Conservation (phyloP, 306 rosid genomes). For the Cucurbita ficifolia region DNA sequence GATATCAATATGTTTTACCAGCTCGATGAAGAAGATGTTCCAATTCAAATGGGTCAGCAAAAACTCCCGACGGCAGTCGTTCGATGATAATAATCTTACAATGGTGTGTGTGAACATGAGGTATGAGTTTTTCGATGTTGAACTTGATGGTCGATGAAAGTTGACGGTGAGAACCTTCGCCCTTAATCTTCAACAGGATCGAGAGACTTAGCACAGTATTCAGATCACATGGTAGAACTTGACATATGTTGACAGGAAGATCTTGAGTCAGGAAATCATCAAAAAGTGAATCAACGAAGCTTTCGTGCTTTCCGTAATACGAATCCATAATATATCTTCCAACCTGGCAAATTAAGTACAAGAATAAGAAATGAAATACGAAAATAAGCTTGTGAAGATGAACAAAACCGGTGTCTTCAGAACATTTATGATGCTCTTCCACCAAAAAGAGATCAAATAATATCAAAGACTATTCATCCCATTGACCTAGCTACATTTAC, state of each 20-base stretch:
- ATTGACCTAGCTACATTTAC: background rate
- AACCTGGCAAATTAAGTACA: constrained; percentile 30
- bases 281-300: constrained; percentile 35
- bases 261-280: constrained; percentile 38
- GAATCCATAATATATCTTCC: constrained; percentile 34
- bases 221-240: constrained; percentile 21
- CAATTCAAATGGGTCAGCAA: constrained; percentile 80
- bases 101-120: constrained; percentile 20
- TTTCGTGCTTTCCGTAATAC: constrained; percentile 27
- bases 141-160: constrained; percentile 38
- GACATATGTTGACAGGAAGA: constrained; percentile 27
- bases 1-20: constrained; percentile 23
- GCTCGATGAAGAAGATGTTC: constrained; percentile 63
- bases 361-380: background rate
- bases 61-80: constrained; percentile 61
- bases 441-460: background rate
- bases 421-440: background rate
- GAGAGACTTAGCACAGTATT: constrained; percentile 22
- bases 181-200: constrained; percentile 33
- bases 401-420: background rate
- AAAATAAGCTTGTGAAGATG: background rate
- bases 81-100: constrained; percentile 53
- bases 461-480: background rate
- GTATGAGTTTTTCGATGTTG: constrained; percentile 11
- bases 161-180: constrained; percentile 69